A percentile compares a stretch with the other conserved stretches of the same genome.
These are phyloP conservation scores for Brasenia schreberi DNA, from an alignment of 164 flowering plant species.

Conservation along the genomic window DNA sequence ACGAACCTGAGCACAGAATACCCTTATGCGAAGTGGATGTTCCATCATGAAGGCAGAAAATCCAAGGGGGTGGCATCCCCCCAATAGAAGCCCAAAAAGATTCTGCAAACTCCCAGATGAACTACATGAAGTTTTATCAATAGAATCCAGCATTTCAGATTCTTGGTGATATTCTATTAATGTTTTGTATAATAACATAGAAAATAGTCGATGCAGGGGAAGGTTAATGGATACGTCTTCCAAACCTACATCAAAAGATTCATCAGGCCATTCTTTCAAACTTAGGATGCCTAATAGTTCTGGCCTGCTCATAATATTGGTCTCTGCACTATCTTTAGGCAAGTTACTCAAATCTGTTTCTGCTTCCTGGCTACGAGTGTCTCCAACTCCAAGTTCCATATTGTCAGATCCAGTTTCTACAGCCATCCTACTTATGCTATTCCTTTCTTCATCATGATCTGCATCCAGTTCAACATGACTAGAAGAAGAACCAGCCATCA, in stretches of 20 bases:
- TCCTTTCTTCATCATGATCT: too few species aligned
- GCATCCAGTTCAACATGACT: too few species aligned
- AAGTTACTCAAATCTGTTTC: too few species aligned
- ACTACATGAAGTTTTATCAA: conserved; percentile 10
- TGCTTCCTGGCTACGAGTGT: too few species aligned
- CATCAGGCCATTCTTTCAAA: conserved; percentile 68
- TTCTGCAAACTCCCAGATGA: conserved; percentile 16
- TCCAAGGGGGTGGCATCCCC: conserved; percentile 63
- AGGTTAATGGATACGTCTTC: conserved; percentile 73
- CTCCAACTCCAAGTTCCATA: too few species aligned
- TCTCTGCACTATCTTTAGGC: conserved; percentile 14
- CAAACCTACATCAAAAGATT: conserved; percentile 72
- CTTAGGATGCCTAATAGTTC: conserved; percentile 35
- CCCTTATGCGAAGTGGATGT: conserved; percentile 77
- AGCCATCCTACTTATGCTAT: too few species aligned
- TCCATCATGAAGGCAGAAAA: conserved; percentile 90
- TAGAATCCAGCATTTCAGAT: conserved; percentile 15
- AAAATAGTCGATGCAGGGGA: conserved; percentile 79
- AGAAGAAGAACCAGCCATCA: too few species aligned
- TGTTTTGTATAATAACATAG: conserved; percentile 48
- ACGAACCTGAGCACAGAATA: conserved; percentile 79
- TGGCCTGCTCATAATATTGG: conserved; percentile 21
- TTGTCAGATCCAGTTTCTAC: too few species aligned
- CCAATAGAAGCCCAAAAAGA: conserved; percentile 45
- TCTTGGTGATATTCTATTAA: conserved; percentile 45